Base-by-base conservation (phyloP, 2,329 filamentous ascomycete species). In the Sclerotinia spermophila region DNA sequence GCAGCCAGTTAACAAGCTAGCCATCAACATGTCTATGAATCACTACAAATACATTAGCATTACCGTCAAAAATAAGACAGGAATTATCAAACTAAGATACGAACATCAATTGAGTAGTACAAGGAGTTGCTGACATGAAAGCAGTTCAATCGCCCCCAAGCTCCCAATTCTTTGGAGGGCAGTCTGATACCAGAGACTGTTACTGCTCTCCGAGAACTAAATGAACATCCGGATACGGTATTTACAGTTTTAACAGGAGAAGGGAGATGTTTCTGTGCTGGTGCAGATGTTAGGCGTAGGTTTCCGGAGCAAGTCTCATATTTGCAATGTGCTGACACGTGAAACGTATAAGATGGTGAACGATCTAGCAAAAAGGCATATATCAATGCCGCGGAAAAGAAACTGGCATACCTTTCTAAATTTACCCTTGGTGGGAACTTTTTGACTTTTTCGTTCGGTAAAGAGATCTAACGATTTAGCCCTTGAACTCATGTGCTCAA, bases 211-310 rank as follows among this genome's bases (percentile, higher is more conserved):
- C 77, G 83, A 71, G 79, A 81, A 48, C 78, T 85, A 5, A 80
- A 85, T 73, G 79, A 82, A 45, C 79, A 85, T 72, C 83, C 83
- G 4, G 80, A 82, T 53, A 85, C 84, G 7, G 76, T 85, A 21
- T 84, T 85, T 74, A 85, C 84, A 1, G 83, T 85, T 1, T 72
- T 85, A 17, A 85, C 83, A 0, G 84, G 84, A 27, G 83, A 84
- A 73, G 84, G 84, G 2, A 78, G 83, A 17, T 85, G 85, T 76
- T 85, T 85, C 74, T 83, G 81, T 30, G 82, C 83, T 0, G 84
- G 84, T 27, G 83, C 84, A 27, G 83, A 85, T 78, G 81, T 85
- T 2, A 81, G 79, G 74, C 80, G 81, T 77, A 73, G 30, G 74
- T 65, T 38, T 60, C 21, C 21, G 35, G 30, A 27, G 5, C 0